Conservation (phyloP, 2,329 filamentous ascomycete genomes). For the Plectosphaerella plurivora region DNA sequence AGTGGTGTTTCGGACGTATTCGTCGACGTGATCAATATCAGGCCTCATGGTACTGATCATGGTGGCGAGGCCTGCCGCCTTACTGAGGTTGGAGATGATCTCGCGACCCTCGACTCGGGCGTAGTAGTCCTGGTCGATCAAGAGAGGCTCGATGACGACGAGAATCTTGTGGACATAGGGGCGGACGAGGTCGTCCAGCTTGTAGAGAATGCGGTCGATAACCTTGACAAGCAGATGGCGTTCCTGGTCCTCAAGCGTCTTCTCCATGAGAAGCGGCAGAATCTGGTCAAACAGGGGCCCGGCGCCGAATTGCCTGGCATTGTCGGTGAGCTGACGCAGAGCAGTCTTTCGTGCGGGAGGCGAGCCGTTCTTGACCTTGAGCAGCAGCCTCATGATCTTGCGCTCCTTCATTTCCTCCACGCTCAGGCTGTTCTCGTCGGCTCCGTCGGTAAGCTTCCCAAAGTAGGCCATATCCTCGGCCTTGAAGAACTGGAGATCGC, state of each 20-base stretch:
- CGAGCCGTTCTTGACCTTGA: slow-evolving; percentile 99
- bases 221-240: slow-evolving; percentile 98
- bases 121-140: slow-evolving; percentile 99
- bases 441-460: slow-evolving; percentile 91
- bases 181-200: slow-evolving; percentile 91
- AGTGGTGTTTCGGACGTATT: slow-evolving; percentile 97
- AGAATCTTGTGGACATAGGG: slow-evolving; percentile 98
- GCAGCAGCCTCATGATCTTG: slow-evolving; percentile 93
- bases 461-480: slow-evolving; percentile 99
- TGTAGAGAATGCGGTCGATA: slow-evolving; percentile 97
- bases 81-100: slow-evolving; percentile 96
- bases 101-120: slow-evolving; percentile 96
- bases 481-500: slow-evolving; percentile 97
- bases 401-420: slow-evolving; percentile 96
- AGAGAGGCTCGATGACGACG: slow-evolving; percentile 96
- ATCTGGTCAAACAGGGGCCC: slow-evolving; percentile 96
- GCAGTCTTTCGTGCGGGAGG: slow-evolving; percentile 98
- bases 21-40: slow-evolving; percentile 96
- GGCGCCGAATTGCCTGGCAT: slow-evolving; percentile 92
- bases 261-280: slow-evolving; percentile 94
- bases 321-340: slow-evolving; percentile 93
- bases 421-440: slow-evolving; percentile 84
- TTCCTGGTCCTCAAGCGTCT: slow-evolving; percentile 94
- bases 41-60: slow-evolving; percentile 99
- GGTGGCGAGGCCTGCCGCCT: slow-evolving; percentile 91